Evolutionary conservation across 148 eudicot species (phyloP), one percentile per base, ranked within the genome.

Genomic region (Euryodendron excelsum): DNA sequence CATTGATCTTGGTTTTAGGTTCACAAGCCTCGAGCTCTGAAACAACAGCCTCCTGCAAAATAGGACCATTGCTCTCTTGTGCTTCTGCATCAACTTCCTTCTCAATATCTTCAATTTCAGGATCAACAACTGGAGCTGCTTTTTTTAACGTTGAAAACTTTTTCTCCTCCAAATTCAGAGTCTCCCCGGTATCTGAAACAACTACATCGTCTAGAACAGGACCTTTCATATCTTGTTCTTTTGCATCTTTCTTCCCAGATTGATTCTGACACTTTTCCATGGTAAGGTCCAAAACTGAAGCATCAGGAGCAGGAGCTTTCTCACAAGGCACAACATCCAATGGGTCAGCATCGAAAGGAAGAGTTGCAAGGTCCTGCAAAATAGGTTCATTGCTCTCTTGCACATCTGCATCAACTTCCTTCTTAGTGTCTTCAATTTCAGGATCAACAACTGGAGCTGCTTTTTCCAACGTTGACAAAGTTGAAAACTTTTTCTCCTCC

Each of bases 311-410:
- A n/a, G n/a, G n/a, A n/a, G n/a, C 59, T 74, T 30, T 36, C 64
- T 27, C 77, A 73, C 18, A 23, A 25, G 44, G 44, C 23, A 70
- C 60, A 66, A 20, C 37, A 28, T 62, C 77, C 69, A 53, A 64
- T 55, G 25, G 63, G 23, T 31, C 82, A 63, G 39, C 41, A 74
- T 45, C 36, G 66, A 25, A 37, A 33, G 75, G n/a, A 56, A 73
- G 17, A 67, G 68, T n/a, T n/a, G n/a, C n/a, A n/a, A n/a, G n/a
- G n/a, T n/a, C n/a, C n/a, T n/a, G n/a, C n/a, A n/a, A n/a, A n/a
- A n/a, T n/a, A n/a, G n/a, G n/a, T n/a, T n/a, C n/a, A n/a, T n/a
- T n/a, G n/a, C n/a, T n/a, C n/a, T n/a, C n/a, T n/a, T n/a, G n/a
- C n/a, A n/a, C n/a, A n/a, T n/a, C n/a, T n/a, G n/a, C n/a, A n/a